Base-by-base conservation (phyloP, 768 basidiomycete species). In the Serendipita sp. region DNA sequence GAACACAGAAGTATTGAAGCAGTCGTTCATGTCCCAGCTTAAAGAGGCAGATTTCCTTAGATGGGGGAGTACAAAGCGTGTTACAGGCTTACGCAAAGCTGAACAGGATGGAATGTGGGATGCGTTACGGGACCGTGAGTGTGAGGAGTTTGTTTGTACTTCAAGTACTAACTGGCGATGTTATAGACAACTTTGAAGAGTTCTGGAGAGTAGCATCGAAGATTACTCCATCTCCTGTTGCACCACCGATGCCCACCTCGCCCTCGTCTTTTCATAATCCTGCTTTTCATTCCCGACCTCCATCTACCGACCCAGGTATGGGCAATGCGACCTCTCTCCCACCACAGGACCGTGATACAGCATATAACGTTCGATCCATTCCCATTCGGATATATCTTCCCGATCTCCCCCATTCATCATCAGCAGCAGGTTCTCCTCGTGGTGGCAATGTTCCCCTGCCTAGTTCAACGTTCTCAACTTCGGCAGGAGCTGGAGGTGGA, bases 41-140 rank as follows among this genome's bases (percentile, higher is more conserved):
- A 96, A 98, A 71, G 95, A 99, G 73, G 94, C 91, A 0, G 96
- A 99, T 72, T 97, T 96, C 71, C 84, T 96, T 53, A 80, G 95
- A 53, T 98, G 93, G 92, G 91, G 96, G 1, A 96, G 88, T 74
- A 94, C 91, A 18, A 91, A 91, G 71, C 82, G 92, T 40, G 91
- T 97, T 77, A 97, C 92, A 1, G 83, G 88, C 16, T 78, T 99
- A 37, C 76, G 92, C 63, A 91, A 93, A 73, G 83, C 81, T 29
- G 95, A 98, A 70, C 90, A 98, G 71, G 96, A 99, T 72, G 91
- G 86, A 0, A 82, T 97, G 64, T 99, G 96, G 96, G 92, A 96
- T 69, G 93, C 93, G 5, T 87, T 99, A 67, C 86, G 87, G 75
- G 87, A 91, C 69, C 91, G 95, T 97, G 71, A 75, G 92, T 76